Evolutionary conservation across 1,284 basidiomycete species (phyloP), one percentile per base, ranked within the genome.

Genomic region (Meira miltonrushii): DNA sequence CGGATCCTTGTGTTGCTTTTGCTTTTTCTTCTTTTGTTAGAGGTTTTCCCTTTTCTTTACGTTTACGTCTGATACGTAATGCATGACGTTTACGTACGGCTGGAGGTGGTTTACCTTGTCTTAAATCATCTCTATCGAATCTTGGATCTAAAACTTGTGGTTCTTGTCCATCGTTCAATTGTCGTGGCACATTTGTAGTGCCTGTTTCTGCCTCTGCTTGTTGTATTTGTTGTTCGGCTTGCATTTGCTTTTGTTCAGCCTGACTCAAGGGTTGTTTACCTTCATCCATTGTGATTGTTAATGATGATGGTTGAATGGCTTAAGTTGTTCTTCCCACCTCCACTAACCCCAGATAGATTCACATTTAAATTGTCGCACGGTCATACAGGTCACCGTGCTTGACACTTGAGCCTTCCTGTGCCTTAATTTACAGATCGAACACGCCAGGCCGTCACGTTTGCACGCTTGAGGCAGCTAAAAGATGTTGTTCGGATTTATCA

Each of bases 51-150:
- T 53, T 53, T 11, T 39, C 19, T 13, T n/a, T 19, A 23, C 50
- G 19, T 25, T 17, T 17, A 17, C 50, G 19, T n/a, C 50, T 13
- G 6, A 53, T 41, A 12, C 50, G 37, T 8, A 33, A 33, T 2
- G 5, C 6, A 33, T 38, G 39, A n/a, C 25, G 38, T 8, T 53
- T n/a, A 2, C 50, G 2, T 5, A 53, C 25, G 23, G 50, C 50
- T 25, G 50, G 50, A 13, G 50, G 38, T 2, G 50, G 50, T 33
- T 53, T 53, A 12, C 50, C 50, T 41, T 53, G 50, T 53, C 50
- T 17, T 5, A 53, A 33, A 33, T 53, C 50, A 41, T 53, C 50
- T 23, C 50, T 53, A 23, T 53, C 50, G 15, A 53, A 53, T n/a
- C 50, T n/a, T 2, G 50, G 50, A 53, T 53, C 50, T 39, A 53